These are phyloP conservation scores for Hypoxylon sp. DNA, from an alignment of 2,329 filamentous ascomycete genomes.

Conservation along the genomic window DNA sequence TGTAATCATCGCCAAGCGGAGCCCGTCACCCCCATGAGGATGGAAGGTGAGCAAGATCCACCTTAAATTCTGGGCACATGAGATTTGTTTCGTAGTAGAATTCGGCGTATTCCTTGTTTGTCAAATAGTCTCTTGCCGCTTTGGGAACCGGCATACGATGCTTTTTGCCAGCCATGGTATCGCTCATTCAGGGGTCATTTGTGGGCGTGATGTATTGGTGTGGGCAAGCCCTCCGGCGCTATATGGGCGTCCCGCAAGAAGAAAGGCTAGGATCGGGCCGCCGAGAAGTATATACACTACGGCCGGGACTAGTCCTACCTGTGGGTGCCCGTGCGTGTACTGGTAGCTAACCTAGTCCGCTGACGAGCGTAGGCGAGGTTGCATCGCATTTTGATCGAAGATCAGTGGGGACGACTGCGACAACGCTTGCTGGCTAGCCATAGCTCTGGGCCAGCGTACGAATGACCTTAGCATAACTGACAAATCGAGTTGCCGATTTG, in stretches of 20 bases:
- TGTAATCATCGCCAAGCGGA: slow-evolving; percentile 32
- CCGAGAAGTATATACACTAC: background rate
- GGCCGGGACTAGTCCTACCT: too few species aligned
- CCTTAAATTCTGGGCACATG: slow-evolving; percentile 19
- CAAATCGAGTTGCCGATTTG: slow-evolving; percentile 9
- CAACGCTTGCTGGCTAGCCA: background rate
- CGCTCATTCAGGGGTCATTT: slow-evolving; percentile 10
- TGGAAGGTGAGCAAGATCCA: slow-evolving; percentile 16
- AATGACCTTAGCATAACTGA: slow-evolving; percentile 6
- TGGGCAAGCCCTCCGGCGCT: slow-evolving; percentile 4
- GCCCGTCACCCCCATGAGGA: slow-evolving; percentile 5
- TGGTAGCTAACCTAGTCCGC: slow-evolving; percentile 22
- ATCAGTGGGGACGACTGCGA: slow-evolving; percentile 27
- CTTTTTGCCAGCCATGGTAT: slow-evolving; percentile 4
- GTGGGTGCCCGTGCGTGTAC: too few species aligned
- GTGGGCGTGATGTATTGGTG: background rate
- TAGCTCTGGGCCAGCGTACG: background rate
- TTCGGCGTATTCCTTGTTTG: slow-evolving; percentile 11
- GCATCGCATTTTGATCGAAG: slow-evolving; percentile 4
- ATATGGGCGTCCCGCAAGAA: background rate
- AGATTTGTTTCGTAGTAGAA: slow-evolving; percentile 16
- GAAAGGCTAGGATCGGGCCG: background rate
- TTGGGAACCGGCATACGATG: slow-evolving; percentile 3
- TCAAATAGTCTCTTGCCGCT: slow-evolving; percentile 28
- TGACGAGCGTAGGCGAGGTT: slow-evolving; percentile 22